Evolutionary conservation across 305 asterid genomes (phyloP).

Genomic region (Fraxinus sp.): DNA sequence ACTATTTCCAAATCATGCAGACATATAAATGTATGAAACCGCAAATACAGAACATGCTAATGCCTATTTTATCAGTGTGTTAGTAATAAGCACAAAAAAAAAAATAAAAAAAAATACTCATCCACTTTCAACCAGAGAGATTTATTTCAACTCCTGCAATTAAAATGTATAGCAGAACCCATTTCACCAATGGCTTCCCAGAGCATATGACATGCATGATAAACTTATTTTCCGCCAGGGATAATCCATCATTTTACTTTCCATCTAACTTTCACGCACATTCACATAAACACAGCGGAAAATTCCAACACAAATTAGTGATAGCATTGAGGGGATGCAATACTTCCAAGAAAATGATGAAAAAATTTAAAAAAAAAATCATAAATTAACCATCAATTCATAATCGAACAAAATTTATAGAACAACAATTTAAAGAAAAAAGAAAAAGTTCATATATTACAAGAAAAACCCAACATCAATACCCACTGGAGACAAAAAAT

Average conservation of each 20-base stretch:
- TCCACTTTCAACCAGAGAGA: background rate
- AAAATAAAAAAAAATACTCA: background rate
- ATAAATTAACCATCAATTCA: background rate
- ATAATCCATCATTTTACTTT: background rate
- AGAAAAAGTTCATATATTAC: background rate
- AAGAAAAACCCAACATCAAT: background rate
- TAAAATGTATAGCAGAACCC: background rate
- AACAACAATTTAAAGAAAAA: background rate
- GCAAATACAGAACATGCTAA: background rate
- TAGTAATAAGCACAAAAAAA: background rate
- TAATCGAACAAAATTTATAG: background rate
- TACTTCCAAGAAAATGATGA: background rate
- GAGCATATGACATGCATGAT: background rate
- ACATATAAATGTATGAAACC: background rate
- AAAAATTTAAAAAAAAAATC: background rate
- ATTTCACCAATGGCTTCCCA: background rate
- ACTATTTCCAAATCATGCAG: background rate
- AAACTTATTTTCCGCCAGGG: background rate
- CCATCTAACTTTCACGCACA: background rate
- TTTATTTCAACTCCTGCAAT: background rate
- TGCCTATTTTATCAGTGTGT: background rate
- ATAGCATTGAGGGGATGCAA: background rate
- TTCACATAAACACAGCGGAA: background rate
- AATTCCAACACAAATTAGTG: background rate
- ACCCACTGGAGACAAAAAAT: background rate